phyloP scores from a whole-genome alignment of 371 early-diverging fungal species.

The Mortierella sp. region DNA sequence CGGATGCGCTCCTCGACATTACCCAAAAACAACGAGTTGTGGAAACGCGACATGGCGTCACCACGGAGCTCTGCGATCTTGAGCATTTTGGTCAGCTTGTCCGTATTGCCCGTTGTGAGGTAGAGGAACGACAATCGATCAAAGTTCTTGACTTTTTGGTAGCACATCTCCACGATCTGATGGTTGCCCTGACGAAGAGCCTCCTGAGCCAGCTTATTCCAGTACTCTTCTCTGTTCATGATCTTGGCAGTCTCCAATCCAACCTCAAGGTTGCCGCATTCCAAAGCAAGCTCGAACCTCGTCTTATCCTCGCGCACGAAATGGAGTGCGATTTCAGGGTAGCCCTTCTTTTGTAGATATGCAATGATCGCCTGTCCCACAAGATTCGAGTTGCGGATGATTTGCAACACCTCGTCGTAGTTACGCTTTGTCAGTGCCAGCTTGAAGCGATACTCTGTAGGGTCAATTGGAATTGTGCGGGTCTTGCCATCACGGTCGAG shows the following conservation, averaged over 20 bases:
- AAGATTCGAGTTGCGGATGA: constrained; percentile 94
- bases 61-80: constrained; percentile 88
- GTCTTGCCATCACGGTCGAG: constrained; percentile 91
- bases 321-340: constrained; percentile 97
- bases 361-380: constrained; percentile 99
- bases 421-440: constrained; percentile 89
- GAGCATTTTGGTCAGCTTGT: constrained; percentile 91
- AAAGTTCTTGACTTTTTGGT: constrained; percentile 89
- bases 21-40: constrained; percentile 89
- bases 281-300: constrained; percentile 95
- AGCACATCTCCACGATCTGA: constrained; percentile 89
- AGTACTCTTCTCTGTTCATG: constrained; percentile 87
- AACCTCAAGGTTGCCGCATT: constrained; percentile 94
- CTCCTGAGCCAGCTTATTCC: constrained; percentile 87
- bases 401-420: constrained; percentile 91
- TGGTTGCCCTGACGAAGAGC: constrained; percentile 92
- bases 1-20: constrained; percentile 87
- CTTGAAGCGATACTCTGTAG: constrained; percentile 98
- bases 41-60: constrained; percentile 87
- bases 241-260: constrained; percentile 92
- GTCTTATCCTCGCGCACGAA: constrained; percentile 97
- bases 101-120: constrained; percentile 86
- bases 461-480: constrained; percentile 88
- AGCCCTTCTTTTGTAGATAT: constrained; percentile 97
- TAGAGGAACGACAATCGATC: constrained; percentile 95